These are phyloP conservation scores for Salix caprea DNA, from an alignment of 345 rosid genomes.

Conservation along the genomic window DNA sequence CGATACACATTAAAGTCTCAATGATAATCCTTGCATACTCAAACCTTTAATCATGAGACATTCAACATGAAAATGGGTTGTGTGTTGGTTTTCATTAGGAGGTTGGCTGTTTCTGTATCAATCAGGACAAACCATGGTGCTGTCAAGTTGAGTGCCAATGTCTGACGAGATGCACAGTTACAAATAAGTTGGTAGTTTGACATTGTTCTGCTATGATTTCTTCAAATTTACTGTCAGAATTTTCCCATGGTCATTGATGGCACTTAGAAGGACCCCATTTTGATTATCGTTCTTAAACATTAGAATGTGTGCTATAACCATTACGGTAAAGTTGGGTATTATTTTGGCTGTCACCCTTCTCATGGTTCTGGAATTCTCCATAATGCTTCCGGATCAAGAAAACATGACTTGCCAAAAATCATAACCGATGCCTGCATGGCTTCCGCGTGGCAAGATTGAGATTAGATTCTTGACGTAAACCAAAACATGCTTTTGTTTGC, in stretches of 20 bases:
- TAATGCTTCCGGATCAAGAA: background rate
- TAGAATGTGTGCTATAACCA: background rate
- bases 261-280: background rate
- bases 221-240: background rate
- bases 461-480: background rate
- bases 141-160: background rate
- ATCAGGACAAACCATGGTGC: conserved; percentile 13
- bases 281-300: background rate
- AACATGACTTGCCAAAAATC: background rate
- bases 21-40: background rate
- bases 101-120: background rate
- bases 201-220: background rate
- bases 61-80: background rate
- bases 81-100: background rate
- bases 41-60: background rate
- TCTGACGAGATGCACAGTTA: background rate
- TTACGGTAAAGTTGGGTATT: background rate
- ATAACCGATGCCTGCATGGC: background rate
- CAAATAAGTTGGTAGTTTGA: conserved; percentile 4
- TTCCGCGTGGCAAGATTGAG: background rate
- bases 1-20: background rate
- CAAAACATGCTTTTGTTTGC: background rate
- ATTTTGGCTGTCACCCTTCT: background rate
- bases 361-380: background rate
- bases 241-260: background rate